Conservation (phyloP, 805 yeast genomes). For the Candida oleophila region DNA sequence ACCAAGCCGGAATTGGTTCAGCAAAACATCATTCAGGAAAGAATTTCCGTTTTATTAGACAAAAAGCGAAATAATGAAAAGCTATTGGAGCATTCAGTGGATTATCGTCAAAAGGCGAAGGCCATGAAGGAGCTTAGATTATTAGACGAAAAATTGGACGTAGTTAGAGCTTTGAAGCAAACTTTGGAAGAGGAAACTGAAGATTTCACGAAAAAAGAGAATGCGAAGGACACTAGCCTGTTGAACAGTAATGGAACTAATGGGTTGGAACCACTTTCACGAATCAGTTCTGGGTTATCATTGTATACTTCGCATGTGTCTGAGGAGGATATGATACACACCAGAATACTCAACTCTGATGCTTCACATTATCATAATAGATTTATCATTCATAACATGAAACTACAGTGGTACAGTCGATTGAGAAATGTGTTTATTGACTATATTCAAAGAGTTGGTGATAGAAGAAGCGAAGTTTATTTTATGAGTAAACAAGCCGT, state of each 20-base stretch:
- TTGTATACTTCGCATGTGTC: slow-evolving; percentile 30
- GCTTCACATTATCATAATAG: slow-evolving; percentile 56
- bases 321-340: slow-evolving; percentile 22
- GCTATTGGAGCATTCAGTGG: slow-evolving; percentile 11
- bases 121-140: slow-evolving; percentile 2
- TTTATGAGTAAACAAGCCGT: slow-evolving; percentile 51
- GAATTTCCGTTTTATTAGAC: neutral
- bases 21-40: slow-evolving; percentile 33
- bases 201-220: neutral
- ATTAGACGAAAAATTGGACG: slow-evolving; percentile 21
- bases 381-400: slow-evolving; percentile 69
- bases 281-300: slow-evolving; percentile 20
- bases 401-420: slow-evolving; percentile 75
- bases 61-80: neutral
- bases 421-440: slow-evolving; percentile 63
- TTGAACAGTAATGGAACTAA: too few species aligned
- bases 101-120: slow-evolving; percentile 10
- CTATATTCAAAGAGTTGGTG: slow-evolving; percentile 48
- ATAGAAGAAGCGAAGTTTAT: slow-evolving; percentile 41
- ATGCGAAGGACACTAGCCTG: too few species aligned
- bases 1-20: slow-evolving; percentile 59
- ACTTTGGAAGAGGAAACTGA: slow-evolving; percentile 15
- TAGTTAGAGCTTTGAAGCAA: slow-evolving; percentile 24
- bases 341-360: slow-evolving; percentile 18
- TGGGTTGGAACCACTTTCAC: slow-evolving; percentile 8